A percentile compares a stretch with the other conserved stretches of the same genome.
phyloP scores from a whole-genome alignment of 208 protist species.

The Leishmania braziliensis region DNA sequence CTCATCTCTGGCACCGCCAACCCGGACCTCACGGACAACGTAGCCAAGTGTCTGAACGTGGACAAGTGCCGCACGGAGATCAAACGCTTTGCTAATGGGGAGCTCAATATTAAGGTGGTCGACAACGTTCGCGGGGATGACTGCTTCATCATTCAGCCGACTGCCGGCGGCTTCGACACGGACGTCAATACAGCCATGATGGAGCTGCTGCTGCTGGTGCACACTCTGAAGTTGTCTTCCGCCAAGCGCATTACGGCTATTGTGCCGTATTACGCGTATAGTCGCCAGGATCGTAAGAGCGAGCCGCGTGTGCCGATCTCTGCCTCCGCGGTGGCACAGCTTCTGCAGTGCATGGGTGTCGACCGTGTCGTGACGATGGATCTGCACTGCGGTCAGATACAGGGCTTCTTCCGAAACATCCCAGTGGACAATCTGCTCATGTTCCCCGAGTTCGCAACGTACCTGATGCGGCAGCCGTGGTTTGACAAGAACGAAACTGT shows the following conservation, averaged over 20 bases:
- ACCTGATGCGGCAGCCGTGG: slow-evolving; percentile 83
- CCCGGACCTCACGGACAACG: slow-evolving; percentile 77
- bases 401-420: slow-evolving; percentile 96
- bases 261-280: slow-evolving; percentile 96
- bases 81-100: slow-evolving; percentile 91
- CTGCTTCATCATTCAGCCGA: slow-evolving; percentile 97
- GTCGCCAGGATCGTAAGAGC: slow-evolving; percentile 97
- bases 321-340: slow-evolving; percentile 93
- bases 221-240: slow-evolving; percentile 90
- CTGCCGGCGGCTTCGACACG: slow-evolving; percentile 55
- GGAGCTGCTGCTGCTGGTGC: slow-evolving; percentile 90
- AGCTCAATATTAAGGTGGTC: slow-evolving; percentile 93
- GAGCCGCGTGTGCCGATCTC: slow-evolving; percentile 96
- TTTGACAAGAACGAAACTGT: slow-evolving; percentile 81
- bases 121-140: slow-evolving; percentile 96
- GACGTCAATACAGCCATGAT: slow-evolving; percentile 92
- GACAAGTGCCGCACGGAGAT: slow-evolving; percentile 80
- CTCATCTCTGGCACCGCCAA: slow-evolving; percentile 89
- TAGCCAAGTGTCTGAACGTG: slow-evolving; percentile 80
- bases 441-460: slow-evolving; percentile 88
- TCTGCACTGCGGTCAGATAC: slow-evolving; percentile 95
- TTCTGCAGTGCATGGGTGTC: slow-evolving; percentile 93
- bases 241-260: slow-evolving; percentile 95
- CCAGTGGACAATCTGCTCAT: slow-evolving; percentile 95
- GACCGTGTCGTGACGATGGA: slow-evolving; percentile 95